phyloP scores from a whole-genome alignment of 495 filamentous ascomycete genomes.

The Apiosordaria backusii region DNA sequence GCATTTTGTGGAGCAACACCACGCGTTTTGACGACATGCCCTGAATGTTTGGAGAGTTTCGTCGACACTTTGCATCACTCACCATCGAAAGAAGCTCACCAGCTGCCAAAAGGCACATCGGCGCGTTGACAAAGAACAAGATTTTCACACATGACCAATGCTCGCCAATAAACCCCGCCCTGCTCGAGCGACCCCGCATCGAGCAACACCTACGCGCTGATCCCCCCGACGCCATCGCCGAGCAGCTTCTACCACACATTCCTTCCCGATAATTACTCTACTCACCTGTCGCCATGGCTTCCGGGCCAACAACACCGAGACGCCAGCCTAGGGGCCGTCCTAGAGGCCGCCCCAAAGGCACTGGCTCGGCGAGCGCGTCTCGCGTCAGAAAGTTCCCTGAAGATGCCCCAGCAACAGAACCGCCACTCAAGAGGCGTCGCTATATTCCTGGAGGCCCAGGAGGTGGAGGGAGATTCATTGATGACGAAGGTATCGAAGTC shows the following conservation, averaged over 20 bases:
- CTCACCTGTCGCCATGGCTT: conserved; percentile 36
- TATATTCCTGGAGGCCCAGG: conserved; percentile 78
- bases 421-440: conserved; percentile 49
- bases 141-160: conserved; percentile 19
- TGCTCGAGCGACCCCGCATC: conserved; percentile 25
- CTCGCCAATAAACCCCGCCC: conserved; percentile 12
- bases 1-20: neutral
- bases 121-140: conserved; percentile 18
- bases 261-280: neutral
- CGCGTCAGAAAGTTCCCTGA: conserved; percentile 37
- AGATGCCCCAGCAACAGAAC: conserved; percentile 48
- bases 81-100: conserved; percentile 18
- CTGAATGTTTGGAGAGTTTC: neutral
- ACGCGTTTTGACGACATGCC: neutral
- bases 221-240: neutral
- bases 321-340: conserved; percentile 39
- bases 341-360: conserved; percentile 41
- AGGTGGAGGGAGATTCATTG: conserved; percentile 74
- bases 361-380: conserved; percentile 38
- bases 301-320: conserved; percentile 42
- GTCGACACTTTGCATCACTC: conserved; percentile 25
- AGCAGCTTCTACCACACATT: neutral
- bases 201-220: conserved; percentile 18
- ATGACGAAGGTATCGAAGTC: conserved; percentile 55
- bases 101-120: conserved; percentile 19